Evolutionary conservation across 306 rosid genomes (phyloP).

Genomic region (Cucurbita argyrosperma): DNA sequence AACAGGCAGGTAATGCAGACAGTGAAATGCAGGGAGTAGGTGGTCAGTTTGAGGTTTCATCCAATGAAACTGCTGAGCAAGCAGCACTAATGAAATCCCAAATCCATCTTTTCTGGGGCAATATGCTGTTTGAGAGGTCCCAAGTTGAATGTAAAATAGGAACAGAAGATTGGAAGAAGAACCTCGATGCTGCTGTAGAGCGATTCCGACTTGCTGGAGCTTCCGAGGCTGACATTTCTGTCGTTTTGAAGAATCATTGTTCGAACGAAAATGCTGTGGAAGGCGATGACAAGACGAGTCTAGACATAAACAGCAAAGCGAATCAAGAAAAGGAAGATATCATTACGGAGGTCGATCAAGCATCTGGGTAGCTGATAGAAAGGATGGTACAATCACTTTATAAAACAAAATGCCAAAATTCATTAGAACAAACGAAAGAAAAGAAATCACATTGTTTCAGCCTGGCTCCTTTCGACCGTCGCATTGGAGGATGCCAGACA

Average conservation of each 20-base stretch:
- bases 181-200: conserved; percentile 64
- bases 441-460: neutral
- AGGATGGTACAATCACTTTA: conserved; percentile 2
- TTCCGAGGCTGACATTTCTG: conserved; percentile 60
- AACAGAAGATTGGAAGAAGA: conserved; percentile 60
- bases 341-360: conserved; percentile 17
- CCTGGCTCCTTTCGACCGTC: neutral
- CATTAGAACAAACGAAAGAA: neutral
- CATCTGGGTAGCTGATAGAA: conserved; percentile 15
- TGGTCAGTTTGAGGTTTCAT: conserved; percentile 41
- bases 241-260: conserved; percentile 80
- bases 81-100: conserved; percentile 92
- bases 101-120: conserved; percentile 96
- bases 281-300: conserved; percentile 37
- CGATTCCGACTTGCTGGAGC: conserved; percentile 97
- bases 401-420: neutral
- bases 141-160: conserved; percentile 86
- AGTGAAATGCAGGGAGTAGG: conserved; percentile 44
- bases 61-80: conserved; percentile 87
- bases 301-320: conserved; percentile 10
- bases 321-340: conserved; percentile 16
- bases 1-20: conserved; percentile 39
- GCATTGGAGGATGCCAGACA: too few relatives aligned
- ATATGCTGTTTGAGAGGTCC: conserved; percentile 90
- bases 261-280: conserved; percentile 53